Evolutionary conservation across 768 basidiomycete species (phyloP).

Genomic region (Tylopilus plumbeoviolaceoides): DNA sequence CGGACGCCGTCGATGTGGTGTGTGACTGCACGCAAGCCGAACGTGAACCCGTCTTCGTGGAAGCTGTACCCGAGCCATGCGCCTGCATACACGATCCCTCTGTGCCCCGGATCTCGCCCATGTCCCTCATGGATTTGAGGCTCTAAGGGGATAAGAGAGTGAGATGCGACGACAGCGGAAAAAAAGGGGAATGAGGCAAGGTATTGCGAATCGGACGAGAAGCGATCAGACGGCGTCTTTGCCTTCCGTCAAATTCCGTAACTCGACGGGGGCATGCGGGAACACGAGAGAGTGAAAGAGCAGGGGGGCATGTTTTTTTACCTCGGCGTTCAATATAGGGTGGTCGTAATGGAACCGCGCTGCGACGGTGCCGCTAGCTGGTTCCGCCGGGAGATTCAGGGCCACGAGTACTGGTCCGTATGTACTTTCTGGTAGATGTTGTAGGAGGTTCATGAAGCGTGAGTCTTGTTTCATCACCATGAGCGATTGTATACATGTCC

Average conservation of each 20-base stretch:
- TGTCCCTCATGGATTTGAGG: constrained; percentile 48
- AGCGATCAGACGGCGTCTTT: background rate
- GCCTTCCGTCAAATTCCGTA: background rate
- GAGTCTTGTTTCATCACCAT: background rate
- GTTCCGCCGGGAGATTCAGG: constrained; percentile 61
- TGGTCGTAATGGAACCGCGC: constrained; percentile 64
- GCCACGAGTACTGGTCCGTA: constrained; percentile 69
- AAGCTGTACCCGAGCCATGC: constrained; percentile 78
- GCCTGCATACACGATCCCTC: constrained; percentile 60
- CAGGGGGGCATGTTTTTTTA: constrained; percentile 17
- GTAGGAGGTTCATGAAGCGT: constrained; percentile 60
- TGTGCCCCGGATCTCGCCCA: constrained; percentile 53
- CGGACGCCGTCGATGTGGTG: constrained; percentile 27
- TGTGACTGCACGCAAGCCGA: constrained; percentile 36
- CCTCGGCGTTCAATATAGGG: constrained; percentile 56
- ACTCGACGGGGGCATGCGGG: background rate
- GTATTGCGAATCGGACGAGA: background rate
- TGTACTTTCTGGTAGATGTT: constrained; percentile 51
- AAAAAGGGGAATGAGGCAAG: background rate
- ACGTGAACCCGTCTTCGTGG: constrained; percentile 74
- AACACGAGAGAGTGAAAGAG: background rate
- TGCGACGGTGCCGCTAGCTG: constrained; percentile 40
- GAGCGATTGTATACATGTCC: constrained; percentile 38
- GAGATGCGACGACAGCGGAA: too few species aligned
- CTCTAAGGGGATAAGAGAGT: constrained; percentile 38